Evolutionary conservation across 768 basidiomycete genomes (phyloP), one percentile per base, ranked within the genome.

Genomic region (Phaffia tasmanica): DNA sequence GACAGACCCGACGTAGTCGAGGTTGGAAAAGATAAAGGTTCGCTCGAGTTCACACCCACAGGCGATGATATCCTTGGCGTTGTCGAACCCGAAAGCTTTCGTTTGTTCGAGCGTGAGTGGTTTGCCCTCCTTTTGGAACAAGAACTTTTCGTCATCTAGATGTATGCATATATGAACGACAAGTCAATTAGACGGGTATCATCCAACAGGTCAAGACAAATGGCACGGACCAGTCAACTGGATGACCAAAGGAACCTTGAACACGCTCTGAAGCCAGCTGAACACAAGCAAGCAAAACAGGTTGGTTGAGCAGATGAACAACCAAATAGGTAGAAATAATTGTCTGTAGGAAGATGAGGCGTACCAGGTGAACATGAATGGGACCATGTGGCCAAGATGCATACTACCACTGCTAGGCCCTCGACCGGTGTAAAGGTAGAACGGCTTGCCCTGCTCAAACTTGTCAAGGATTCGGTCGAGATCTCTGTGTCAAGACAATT

Each of bases 351-450:
- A 47, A 57, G 56, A 18, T 14, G 35, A 35, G 7, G 78, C 86
- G 70, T 72, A 94, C 91, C 95, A 93, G 68, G 95, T 97, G 76
- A 99, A 95, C 59, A 87, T 82, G 76, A 99, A 98, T 0, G 94
- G 95, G 60, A 97, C 85, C 86, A 93, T 87, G 75, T 99, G 95
- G 21, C 95, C 95, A 59, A 98, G 79, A 79, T 99, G 95, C 86
- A 98, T 87, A 74, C 90, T 93, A 74, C 89, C 89, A 73, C 89
- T 94, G 70, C 88, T 90, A 23, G 95, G 95, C 15, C 95, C 95
- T 66, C 95, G 84, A 42, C 95, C 95, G 0, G 95, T 99, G 77
- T 99, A 99, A 70, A 99, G 79, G 80, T 88, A 99, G 79, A 97
- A 98, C 2, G 93, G 95, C 76, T 98, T 95, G 19, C 89, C 86